Evolutionary conservation across 306 rosid species (phyloP), one percentile per base, ranked within the genome.

Genomic region (Cicer pinnatifidum): DNA sequence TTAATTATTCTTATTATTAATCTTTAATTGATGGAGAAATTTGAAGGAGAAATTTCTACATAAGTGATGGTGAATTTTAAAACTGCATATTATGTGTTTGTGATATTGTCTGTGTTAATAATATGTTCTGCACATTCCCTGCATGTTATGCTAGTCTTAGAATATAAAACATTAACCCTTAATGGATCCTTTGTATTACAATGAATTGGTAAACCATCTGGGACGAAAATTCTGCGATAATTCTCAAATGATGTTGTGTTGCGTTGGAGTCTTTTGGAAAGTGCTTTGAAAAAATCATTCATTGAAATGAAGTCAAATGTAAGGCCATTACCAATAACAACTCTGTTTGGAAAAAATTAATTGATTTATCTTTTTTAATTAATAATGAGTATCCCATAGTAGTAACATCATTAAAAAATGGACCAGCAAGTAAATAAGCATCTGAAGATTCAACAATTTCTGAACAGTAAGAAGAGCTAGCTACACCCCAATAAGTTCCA

Each of bases 361-460:
- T 40, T 11, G 82, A 19, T 0, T 40, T 78, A 9, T 58, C 75
- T 37, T 58, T 77, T 48, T 39, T 59, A 0, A 72, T 1, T 5
- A 16, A 4, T 0, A 43, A 16, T 1, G 77, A 43, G 46, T 20
- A 0, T 0, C 65, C 82, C 13, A 78, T 47, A 47, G 77, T 1
- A 45, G 4, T 3, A 19, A 46, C 0, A 15, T 70, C 82, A 61
- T 78, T 70, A 53, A 70, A 78, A 12, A 78, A 13, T 47, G 77
- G 82, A 37, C 82, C 82, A 20, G 72, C 79, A 51, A 75, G n/a
- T 0, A 75, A 37, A 15, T 65, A 75, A 1, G 79, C 73, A 52
- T 75, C 73, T 19, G 79, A 44, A 52, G 74, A 54, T 28, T 75
- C 70, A 15, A 73, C 50, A 33, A 73, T 61, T 46, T 60, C 78